Conservation (phyloP, 2,329 filamentous ascomycete species). For the Myriosclerotinia scirpicola region DNA sequence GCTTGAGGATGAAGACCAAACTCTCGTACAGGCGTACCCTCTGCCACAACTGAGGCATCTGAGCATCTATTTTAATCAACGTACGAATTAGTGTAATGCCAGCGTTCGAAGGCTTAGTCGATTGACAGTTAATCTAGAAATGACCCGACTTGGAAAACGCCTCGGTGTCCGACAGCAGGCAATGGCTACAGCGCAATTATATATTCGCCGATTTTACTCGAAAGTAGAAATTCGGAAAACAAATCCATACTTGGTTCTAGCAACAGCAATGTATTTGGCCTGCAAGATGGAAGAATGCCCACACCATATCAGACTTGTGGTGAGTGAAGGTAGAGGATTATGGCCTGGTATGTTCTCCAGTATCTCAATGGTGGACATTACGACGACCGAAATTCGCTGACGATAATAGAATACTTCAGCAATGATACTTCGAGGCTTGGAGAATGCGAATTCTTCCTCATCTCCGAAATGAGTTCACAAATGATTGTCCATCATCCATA, state of each 20-base stretch:
- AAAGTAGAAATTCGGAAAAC: constrained; percentile 88
- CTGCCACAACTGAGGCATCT: constrained; percentile 79
- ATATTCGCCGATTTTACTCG: constrained; percentile 90
- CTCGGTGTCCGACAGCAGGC: constrained; percentile 86
- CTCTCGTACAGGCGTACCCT: constrained; percentile 74
- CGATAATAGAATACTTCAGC: constrained; percentile 55
- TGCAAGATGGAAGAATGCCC: constrained; percentile 98
- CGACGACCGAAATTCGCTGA: constrained; percentile 17
- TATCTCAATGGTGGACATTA: neutral
- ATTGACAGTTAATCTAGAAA: constrained; percentile 52
- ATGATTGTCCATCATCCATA: constrained; percentile 75
- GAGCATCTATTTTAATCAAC: constrained; percentile 89
- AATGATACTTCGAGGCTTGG: constrained; percentile 68
- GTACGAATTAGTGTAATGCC: constrained; percentile 50
- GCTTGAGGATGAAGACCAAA: constrained; percentile 74
- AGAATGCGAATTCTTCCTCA: constrained; percentile 73
- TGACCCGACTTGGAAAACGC: constrained; percentile 80
- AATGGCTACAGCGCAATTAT: constrained; percentile 90
- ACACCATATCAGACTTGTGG: constrained; percentile 90
- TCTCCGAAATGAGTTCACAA: constrained; percentile 72
- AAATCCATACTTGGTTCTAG: constrained; percentile 88
- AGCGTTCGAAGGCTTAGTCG: neutral
- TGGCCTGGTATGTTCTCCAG: constrained; percentile 62
- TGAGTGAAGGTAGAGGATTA: constrained; percentile 79
- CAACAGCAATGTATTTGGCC: constrained; percentile 91